Conservation (phyloP, 2,329 filamentous ascomycete species). For the Aureobasidium uvarum region DNA sequence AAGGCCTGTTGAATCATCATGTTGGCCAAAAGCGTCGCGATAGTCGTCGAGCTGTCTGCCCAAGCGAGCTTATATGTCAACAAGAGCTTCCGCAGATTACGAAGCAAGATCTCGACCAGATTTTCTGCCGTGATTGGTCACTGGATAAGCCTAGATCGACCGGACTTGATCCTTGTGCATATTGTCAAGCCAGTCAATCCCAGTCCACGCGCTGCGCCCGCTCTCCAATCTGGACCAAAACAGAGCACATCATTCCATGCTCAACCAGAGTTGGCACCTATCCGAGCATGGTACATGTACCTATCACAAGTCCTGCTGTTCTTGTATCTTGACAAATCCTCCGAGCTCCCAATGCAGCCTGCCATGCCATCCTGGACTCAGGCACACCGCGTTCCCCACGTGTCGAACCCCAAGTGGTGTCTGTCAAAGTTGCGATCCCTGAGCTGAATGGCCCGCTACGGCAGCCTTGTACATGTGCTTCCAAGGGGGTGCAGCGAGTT, state of each 20-base stretch:
- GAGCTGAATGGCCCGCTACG: slow-evolving; percentile 4
- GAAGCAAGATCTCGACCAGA: neutral
- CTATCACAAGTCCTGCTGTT: neutral
- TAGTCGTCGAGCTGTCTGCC: neutral
- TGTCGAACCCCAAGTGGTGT: slow-evolving; percentile 1
- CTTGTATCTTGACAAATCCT: slow-evolving; percentile 12
- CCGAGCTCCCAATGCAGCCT: neutral
- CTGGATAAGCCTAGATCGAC: neutral
- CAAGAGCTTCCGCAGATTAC: neutral
- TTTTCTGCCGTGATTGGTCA: neutral
- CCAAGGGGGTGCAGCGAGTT: slow-evolving; percentile 6
- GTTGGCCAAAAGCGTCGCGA: neutral
- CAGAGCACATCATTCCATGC: neutral
- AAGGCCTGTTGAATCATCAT: neutral
- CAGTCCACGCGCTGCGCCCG: neutral
- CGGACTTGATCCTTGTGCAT: neutral
- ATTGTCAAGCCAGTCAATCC: neutral
- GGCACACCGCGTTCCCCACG: neutral
- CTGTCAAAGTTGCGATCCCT: slow-evolving; percentile 14
- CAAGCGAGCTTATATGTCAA: too few relatives aligned
- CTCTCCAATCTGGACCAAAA: neutral
- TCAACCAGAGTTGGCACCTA: neutral
- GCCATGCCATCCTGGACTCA: neutral
- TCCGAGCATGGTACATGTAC: slow-evolving; percentile 11
- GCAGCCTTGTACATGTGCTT: neutral